phyloP scores from a whole-genome alignment of 768 basidiomycete genomes.

The Porphyrellus cyaneotinctus region DNA sequence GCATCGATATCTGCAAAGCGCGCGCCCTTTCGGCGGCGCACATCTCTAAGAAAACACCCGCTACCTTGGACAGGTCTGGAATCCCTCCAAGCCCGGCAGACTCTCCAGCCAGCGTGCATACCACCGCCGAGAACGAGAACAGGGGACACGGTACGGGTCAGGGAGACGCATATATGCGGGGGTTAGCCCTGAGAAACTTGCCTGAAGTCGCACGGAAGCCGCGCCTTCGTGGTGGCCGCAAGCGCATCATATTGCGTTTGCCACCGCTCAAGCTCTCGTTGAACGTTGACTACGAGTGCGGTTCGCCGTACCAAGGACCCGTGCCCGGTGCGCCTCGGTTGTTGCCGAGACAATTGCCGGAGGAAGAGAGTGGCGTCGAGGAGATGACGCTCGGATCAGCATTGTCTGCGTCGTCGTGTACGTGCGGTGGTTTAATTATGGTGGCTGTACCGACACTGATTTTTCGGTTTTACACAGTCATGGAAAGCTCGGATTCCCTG shows the following conservation, averaged over 20 bases:
- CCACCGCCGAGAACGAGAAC: background rate
- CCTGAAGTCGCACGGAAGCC: conserved; percentile 7
- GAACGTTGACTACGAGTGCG: background rate
- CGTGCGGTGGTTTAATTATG: background rate
- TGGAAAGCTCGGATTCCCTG: conserved; percentile 3
- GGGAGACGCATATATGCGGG: conserved; percentile 13
- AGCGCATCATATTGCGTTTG: conserved; percentile 4
- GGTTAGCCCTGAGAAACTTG: background rate
- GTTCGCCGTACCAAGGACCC: background rate
- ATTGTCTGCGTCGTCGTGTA: conserved; percentile 13
- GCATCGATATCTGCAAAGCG: conserved; percentile 42
- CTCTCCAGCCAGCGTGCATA: background rate
- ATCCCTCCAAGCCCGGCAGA: conserved; percentile 25
- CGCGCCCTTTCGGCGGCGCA: conserved; percentile 34
- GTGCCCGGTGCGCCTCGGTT: conserved; percentile 27
- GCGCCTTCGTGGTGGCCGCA: background rate
- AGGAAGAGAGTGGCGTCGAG: conserved; percentile 19
- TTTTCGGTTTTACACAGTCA: conserved; percentile 2
- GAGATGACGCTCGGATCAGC: conserved; percentile 9
- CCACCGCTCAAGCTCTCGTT: conserved; percentile 11
- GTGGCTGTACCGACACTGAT: background rate
- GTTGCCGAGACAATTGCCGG: conserved; percentile 23
- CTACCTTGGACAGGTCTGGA: conserved; percentile 32
- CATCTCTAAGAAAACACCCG: conserved; percentile 30
- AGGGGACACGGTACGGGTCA: background rate